Percentiles rank a stretch among this genome's conserved stretches.
phyloP scores from a whole-genome alignment of 1,139 yeast genomes.

The Entelexis sorbosivorans region DNA sequence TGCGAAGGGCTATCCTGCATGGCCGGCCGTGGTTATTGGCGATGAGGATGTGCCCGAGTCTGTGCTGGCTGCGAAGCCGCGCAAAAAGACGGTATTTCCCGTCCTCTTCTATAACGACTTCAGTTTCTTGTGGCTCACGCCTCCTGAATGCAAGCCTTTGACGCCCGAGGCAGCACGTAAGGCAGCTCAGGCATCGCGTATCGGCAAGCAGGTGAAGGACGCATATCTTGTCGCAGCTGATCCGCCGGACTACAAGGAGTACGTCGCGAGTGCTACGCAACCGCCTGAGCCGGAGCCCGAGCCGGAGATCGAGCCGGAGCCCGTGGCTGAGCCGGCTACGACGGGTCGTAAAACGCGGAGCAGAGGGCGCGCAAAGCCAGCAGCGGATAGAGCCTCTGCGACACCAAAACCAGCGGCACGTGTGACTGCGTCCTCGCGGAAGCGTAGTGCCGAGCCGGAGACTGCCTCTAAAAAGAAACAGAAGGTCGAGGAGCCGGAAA shows the following conservation, averaged over 20 bases:
- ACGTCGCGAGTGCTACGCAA: constrained; percentile 25
- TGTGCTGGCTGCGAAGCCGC: constrained; percentile 27
- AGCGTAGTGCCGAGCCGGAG: constrained; percentile 14
- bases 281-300: constrained; percentile 25
- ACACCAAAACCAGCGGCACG: background rate
- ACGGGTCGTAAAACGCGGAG: constrained; percentile 2
- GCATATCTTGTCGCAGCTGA: constrained; percentile 42
- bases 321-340: constrained; percentile 12
- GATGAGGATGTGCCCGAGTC: constrained; percentile 25
- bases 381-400: constrained; percentile 3
- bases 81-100: constrained; percentile 25
- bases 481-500: constrained; percentile 10
- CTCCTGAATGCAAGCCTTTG: constrained; percentile 27
- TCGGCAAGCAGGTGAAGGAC: constrained; percentile 32
- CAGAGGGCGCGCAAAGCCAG: constrained; percentile 13
- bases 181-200: constrained; percentile 21
- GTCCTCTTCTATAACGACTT: constrained; percentile 30
- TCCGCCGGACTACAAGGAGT: constrained; percentile 28
- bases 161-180: constrained; percentile 27
- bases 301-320: background rate
- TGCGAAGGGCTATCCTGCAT: constrained; percentile 32
- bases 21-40: constrained; percentile 33
- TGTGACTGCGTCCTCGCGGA: background rate
- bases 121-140: constrained; percentile 29
- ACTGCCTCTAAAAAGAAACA: constrained; percentile 3